phyloP scores from a whole-genome alignment of 768 basidiomycete species.

The Artomyces pyxidatus region DNA sequence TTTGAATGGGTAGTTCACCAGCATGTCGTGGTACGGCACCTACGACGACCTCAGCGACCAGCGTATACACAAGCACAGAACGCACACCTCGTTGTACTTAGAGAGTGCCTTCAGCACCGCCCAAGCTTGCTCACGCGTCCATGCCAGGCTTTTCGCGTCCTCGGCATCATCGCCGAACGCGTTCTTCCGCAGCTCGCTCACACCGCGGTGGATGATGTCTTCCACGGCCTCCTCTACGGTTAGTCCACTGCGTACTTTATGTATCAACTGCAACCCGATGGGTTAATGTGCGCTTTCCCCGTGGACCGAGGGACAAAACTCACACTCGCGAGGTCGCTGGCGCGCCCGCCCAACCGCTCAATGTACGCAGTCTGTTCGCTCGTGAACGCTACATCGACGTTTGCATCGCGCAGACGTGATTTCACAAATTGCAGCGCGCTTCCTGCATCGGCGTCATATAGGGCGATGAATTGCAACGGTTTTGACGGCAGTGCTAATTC shows the following conservation, averaged over 20 bases:
- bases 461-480: constrained; percentile 67
- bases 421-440: constrained; percentile 78
- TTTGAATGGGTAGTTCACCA: constrained; percentile 85
- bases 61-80: background rate
- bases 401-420: constrained; percentile 61
- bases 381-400: constrained; percentile 45
- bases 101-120: constrained; percentile 67
- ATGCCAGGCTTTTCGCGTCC: constrained; percentile 74
- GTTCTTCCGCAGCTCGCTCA: constrained; percentile 80
- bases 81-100: constrained; percentile 45
- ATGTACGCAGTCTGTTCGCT: constrained; percentile 49
- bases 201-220: constrained; percentile 75
- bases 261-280: constrained; percentile 49
- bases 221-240: constrained; percentile 75
- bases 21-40: constrained; percentile 75
- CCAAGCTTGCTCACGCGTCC: constrained; percentile 90
- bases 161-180: constrained; percentile 91
- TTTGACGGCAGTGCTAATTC: constrained; percentile 70
- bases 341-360: constrained; percentile 78
- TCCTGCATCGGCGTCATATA: constrained; percentile 78
- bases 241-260: constrained; percentile 75
- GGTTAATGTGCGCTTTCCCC: background rate
- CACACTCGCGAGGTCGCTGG: constrained; percentile 82
- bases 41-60: constrained; percentile 21
- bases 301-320: constrained; percentile 21